Conservation (phyloP, 305 asterid genomes). For the Fraxinus sp. region DNA sequence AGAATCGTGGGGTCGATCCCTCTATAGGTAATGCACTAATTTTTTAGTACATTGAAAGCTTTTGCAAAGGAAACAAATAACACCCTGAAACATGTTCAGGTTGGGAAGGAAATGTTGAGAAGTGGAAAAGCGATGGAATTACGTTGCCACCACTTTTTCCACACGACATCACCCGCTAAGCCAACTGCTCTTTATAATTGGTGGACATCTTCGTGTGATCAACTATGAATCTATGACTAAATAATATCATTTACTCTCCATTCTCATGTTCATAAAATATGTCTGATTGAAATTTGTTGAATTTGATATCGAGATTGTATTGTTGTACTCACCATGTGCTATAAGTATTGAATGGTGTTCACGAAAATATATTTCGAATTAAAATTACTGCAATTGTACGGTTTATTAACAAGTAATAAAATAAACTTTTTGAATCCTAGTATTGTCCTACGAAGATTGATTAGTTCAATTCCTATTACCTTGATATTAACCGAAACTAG, state of each 20-base stretch:
- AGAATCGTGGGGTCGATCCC: conserved; percentile 36
- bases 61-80: not conserved
- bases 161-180: conserved; percentile 33
- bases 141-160: conserved; percentile 33
- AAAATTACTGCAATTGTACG: too few species aligned
- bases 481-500: too few species aligned
- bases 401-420: too few species aligned
- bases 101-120: conserved; percentile 42
- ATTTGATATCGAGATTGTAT: not conserved
- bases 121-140: conserved; percentile 32
- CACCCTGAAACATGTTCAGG: conserved; percentile 18
- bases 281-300: not conserved
- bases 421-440: too few species aligned
- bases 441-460: too few species aligned
- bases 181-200: not conserved
- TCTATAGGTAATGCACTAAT: conserved; percentile 26
- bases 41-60: too few species aligned
- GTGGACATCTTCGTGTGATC: not conserved
- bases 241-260: too few species aligned
- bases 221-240: not conserved
- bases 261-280: not conserved
- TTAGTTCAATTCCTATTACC: too few species aligned
- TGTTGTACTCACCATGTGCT: not conserved
- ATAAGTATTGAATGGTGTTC: too few species aligned
- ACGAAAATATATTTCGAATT: too few species aligned